Conservation (phyloP, 768 basidiomycete species). For the Mycena leptocephala region DNA sequence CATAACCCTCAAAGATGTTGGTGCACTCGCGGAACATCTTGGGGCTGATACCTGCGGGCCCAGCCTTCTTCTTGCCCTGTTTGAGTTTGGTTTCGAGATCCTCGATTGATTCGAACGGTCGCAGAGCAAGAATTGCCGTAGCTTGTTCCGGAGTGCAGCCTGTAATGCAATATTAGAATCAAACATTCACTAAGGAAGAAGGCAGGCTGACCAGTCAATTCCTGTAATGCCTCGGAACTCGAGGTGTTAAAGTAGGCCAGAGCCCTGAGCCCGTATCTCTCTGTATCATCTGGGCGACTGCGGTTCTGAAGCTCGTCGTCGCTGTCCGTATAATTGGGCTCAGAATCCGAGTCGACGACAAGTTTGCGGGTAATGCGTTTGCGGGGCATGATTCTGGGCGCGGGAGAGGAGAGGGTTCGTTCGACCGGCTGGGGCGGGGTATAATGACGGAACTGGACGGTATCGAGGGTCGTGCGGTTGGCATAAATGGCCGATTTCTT, state of each 20-base stretch:
- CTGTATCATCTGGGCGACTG: slow-evolving; percentile 51
- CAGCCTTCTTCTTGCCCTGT: slow-evolving; percentile 91
- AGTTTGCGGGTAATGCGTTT: slow-evolving; percentile 72
- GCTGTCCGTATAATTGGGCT: slow-evolving; percentile 67
- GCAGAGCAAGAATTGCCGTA: slow-evolving; percentile 78
- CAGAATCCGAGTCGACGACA: slow-evolving; percentile 80
- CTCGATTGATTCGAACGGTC: slow-evolving; percentile 85
- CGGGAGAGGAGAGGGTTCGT: slow-evolving; percentile 10
- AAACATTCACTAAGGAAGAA: neutral
- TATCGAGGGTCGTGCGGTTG: slow-evolving; percentile 70
- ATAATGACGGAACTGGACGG: slow-evolving; percentile 56
- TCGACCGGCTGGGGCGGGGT: slow-evolving; percentile 43
- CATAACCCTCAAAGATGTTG: slow-evolving; percentile 88
- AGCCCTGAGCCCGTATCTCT: slow-evolving; percentile 62
- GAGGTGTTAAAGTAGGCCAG: slow-evolving; percentile 81
- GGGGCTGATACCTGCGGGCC: slow-evolving; percentile 87
- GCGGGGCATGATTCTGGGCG: slow-evolving; percentile 56
- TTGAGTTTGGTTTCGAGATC: slow-evolving; percentile 85
- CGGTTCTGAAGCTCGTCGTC: slow-evolving; percentile 60
- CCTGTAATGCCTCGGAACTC: slow-evolving; percentile 76
- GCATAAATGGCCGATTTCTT: slow-evolving; percentile 90
- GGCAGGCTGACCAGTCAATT: slow-evolving; percentile 75
- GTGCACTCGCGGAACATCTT: slow-evolving; percentile 94
- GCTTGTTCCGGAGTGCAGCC: slow-evolving; percentile 91
- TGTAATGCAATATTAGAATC: slow-evolving; percentile 43